Evolutionary conservation across 305 asterid genomes (phyloP), one percentile per base, ranked within the genome.

Genomic region (Fraxinus albicans): DNA sequence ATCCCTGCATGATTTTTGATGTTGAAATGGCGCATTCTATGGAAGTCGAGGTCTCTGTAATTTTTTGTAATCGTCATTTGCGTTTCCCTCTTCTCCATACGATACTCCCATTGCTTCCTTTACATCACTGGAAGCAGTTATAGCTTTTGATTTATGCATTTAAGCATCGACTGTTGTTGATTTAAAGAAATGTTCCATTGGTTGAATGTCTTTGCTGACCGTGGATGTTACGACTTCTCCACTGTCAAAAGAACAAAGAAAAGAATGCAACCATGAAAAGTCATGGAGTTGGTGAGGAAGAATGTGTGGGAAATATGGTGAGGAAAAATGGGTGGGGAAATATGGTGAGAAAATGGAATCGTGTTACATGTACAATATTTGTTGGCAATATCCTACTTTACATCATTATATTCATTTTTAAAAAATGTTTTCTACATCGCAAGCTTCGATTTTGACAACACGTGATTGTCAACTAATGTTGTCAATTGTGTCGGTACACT

Each of bases 111-210:
- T 73, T 81, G 77, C 69, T 77, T 81, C 77, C 42, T 80, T 60
- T 44, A 63, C 73, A 77, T 50, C 83, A 44, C 17, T 50, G 4
- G 83, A 47, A 86, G 70, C 83, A 76, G 55, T 65, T 82, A 72
- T 84, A 25, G 31, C 73, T 38, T 78, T 63, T n/a, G 36, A 13
- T 80, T 83, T 88, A 72, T 82, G 85, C 58, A 79, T 47, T 76
- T 83, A 83, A 69, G 81, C 38, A 7, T 73, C 21, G 58, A 53
- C 13, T 63, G 27, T 47, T 60, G 78, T 80, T 44, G 47, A 80
- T 74, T 80, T 70, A 10, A 80, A 31, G 80, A 75, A 65, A 75
- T 78, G 83, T 80, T 84, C 87, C 58, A 50, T 63, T 17, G 25
- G 72, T 79, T 85, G 85, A 74, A 73, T 33, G 47, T 63, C 81